Base-by-base conservation (phyloP, 352 stramenopile species). In the Pythium biforme region DNA sequence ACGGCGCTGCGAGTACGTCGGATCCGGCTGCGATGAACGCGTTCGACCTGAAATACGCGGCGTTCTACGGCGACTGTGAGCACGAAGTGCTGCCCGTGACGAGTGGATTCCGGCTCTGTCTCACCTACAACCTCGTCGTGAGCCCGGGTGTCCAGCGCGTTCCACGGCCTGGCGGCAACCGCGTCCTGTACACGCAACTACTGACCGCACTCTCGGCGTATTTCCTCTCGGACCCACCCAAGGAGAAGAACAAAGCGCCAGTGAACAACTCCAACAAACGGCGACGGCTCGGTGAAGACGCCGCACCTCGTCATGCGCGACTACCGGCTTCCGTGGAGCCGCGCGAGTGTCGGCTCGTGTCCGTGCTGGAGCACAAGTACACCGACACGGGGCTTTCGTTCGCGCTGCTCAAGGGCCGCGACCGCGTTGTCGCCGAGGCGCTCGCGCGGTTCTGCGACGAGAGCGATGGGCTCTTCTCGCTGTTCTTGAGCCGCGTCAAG, bases 341-440 rank as follows among this genome's bases (percentile, higher is more conserved):
- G 58, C 34, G 34, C 34, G 34, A 9, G 48, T 40, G 29, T 52
- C 58, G 50, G 8, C 56, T 70, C 23, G 56, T 65, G 37, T 61
- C 49, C 20, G 45, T 62, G 20, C 34, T 70, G 10, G 26, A 34
- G 9, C 55, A 64, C 45, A 64, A 65, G 63, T 65, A 70, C 55
- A 70, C 55, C 3, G 11, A 56, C 15, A 19, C 50, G 5, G 50
- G 34, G 8, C 50, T 70, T 11, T 56, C 49, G 27, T 62, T 60
- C 33, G n/a, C 37, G 29, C 25, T 47, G 9, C 51, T 70, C 6
- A 70, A 70, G 23, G 22, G 26, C 52, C 41, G 47, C 9, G 50
- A 66, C 40, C 20, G 15, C 5, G 26, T 53, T 3, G 56, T 70
- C 3, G 56, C 56, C 8, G 29, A 40, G 31, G 26, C 12, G 8